Percentiles rank a stretch among this genome's conserved stretches.
phyloP scores from a whole-genome alignment of 2,329 filamentous ascomycete species.

The Alternaria sp. region DNA sequence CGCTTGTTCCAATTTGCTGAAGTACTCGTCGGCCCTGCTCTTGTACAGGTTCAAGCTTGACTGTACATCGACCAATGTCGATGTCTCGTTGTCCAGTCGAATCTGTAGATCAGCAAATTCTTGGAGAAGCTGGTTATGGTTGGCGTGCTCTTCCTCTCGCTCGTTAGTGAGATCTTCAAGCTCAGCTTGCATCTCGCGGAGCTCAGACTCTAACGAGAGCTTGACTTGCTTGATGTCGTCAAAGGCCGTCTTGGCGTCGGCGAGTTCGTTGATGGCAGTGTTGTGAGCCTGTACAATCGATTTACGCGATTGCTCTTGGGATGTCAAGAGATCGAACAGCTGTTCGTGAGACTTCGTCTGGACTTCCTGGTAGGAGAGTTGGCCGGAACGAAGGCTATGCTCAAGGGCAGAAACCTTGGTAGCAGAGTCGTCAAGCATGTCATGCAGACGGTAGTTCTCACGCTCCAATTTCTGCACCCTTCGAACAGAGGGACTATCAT shows the following conservation, averaged over 20 bases:
- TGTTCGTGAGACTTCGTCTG: slow-evolving; percentile 95
- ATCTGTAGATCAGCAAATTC: slow-evolving; percentile 96
- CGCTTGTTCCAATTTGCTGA: slow-evolving; percentile 94
- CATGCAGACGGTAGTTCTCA: slow-evolving; percentile 88
- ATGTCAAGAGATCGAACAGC: slow-evolving; percentile 88
- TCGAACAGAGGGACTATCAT: slow-evolving; percentile 78
- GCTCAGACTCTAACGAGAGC: slow-evolving; percentile 79
- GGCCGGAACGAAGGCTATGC: slow-evolving; percentile 82
- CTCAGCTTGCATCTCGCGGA: slow-evolving; percentile 83
- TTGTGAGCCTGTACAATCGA: slow-evolving; percentile 85
- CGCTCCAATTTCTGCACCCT: slow-evolving; percentile 91
- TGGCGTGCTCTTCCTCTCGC: slow-evolving; percentile 85
- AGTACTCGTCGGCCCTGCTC: slow-evolving; percentile 91
- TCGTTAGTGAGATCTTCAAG: slow-evolving; percentile 79
- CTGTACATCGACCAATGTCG: slow-evolving; percentile 81
- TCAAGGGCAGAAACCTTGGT: slow-evolving; percentile 92
- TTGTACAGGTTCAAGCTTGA: slow-evolving; percentile 90
- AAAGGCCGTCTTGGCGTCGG: slow-evolving; percentile 84
- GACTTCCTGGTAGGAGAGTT: slow-evolving; percentile 87
- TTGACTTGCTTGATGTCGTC: slow-evolving; percentile 86
- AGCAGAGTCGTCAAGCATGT: slow-evolving; percentile 91
- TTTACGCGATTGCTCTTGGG: slow-evolving; percentile 86
- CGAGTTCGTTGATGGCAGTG: slow-evolving; percentile 80
- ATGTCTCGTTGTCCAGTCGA: slow-evolving; percentile 85
- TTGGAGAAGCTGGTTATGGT: slow-evolving; percentile 84